phyloP scores from a whole-genome alignment of 495 filamentous ascomycete species.

The Daldinia loculata region DNA sequence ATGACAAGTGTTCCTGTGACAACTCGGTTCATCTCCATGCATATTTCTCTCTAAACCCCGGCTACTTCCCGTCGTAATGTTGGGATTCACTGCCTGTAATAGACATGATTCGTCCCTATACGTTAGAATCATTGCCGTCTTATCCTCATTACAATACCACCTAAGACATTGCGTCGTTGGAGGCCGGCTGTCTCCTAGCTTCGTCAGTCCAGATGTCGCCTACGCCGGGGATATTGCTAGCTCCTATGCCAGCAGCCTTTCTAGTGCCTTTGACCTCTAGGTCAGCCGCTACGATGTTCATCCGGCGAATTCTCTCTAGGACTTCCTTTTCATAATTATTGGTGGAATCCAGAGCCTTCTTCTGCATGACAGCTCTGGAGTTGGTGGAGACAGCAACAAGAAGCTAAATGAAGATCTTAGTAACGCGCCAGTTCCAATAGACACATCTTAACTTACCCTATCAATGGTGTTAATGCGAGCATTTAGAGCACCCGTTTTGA shows the following conservation, averaged over 20 bases:
- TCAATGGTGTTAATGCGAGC: slow-evolving; percentile 87
- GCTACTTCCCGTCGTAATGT: not conserved
- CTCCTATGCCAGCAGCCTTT: slow-evolving; percentile 25
- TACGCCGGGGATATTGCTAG: slow-evolving; percentile 24
- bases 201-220: slow-evolving; percentile 39
- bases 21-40: not conserved
- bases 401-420: slow-evolving; percentile 52
- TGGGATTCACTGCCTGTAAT: not conserved
- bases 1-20: not conserved
- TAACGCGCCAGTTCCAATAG: not conserved
- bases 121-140: not conserved
- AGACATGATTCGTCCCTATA: not conserved
- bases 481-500: slow-evolving; percentile 72
- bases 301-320: slow-evolving; percentile 75
- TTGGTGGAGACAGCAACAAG: slow-evolving; percentile 74
- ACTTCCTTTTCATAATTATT: slow-evolving; percentile 76
- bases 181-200: not conserved
- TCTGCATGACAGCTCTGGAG: slow-evolving; percentile 71
- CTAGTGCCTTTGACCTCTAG: slow-evolving; percentile 68
- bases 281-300: slow-evolving; percentile 76
- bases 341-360: slow-evolving; percentile 69
- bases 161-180: slow-evolving; percentile 18
- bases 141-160: not conserved
- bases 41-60: not conserved
- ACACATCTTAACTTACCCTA: slow-evolving; percentile 55